Evolutionary conservation across 768 basidiomycete species (phyloP).

Genomic region (Collybia sp.): DNA sequence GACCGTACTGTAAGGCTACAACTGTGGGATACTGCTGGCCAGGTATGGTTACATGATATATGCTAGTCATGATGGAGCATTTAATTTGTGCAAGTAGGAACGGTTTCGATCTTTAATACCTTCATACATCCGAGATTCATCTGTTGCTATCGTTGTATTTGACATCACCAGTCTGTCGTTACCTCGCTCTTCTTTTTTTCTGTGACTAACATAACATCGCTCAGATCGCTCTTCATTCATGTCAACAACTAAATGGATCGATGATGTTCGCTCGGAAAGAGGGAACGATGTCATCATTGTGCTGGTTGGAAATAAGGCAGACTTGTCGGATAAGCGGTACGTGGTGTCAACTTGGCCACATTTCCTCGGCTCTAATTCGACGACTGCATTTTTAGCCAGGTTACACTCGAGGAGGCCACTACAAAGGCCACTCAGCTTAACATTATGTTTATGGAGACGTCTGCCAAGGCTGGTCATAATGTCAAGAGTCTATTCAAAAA

Average conservation of each 20-base stretch:
- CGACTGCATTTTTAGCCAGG: conserved; percentile 61
- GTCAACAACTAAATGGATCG: conserved; percentile 99
- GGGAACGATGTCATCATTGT: conserved; percentile 99
- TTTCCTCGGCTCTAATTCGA: conserved; percentile 4
- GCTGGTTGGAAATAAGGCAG: conserved; percentile 97
- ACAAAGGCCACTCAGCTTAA: conserved; percentile 84
- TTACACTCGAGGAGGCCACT: conserved; percentile 97
- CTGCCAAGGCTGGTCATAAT: conserved; percentile 98
- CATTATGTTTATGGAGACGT: conserved; percentile 99
- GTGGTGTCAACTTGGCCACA: conserved; percentile 17
- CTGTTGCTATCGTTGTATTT: conserved; percentile 97
- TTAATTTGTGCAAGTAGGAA: conserved; percentile 50
- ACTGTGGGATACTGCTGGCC: conserved; percentile 98
- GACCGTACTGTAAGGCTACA: conserved; percentile 97
- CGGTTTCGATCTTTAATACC: conserved; percentile 97
- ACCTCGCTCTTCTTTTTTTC: not conserved
- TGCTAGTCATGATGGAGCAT: not conserved
- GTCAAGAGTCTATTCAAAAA: conserved; percentile 99
- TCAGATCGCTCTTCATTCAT: conserved; percentile 96
- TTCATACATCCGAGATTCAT: conserved; percentile 97
- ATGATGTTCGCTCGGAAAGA: conserved; percentile 95
- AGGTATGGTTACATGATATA: conserved; percentile 40
- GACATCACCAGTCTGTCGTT: conserved; percentile 88
- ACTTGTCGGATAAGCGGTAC: conserved; percentile 96
- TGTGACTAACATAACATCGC: not conserved